Base-by-base conservation (phyloP, 2,329 filamentous ascomycete species). In the Plectosphaerella cucumerina region DNA sequence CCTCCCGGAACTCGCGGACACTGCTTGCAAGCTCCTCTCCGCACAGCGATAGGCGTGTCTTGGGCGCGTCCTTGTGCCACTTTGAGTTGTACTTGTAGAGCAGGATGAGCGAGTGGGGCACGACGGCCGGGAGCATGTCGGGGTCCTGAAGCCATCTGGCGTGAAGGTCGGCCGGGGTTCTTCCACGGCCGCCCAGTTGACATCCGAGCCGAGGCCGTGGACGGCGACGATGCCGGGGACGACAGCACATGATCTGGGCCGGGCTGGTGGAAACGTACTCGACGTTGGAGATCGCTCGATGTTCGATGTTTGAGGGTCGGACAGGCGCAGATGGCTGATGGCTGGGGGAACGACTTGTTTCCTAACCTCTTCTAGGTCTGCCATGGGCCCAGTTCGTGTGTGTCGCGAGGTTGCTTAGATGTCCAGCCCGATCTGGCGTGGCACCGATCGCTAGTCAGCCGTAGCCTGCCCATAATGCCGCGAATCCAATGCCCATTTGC, bases 41-140 rank as follows among this genome's bases (percentile, higher is more conserved):
- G 42, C 56, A 58, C 5, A 58, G 49, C 44, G 52, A 44, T 12
- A 59, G 53, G 11, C 57, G 52, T 12, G 54, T 59, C 49, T 44
- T 58, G 3, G 58, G 58, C 3, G 57, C 58, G 44, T 59, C 47
- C 3, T 23, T 22, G 22, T 58, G 53, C 53, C 57, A 57, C 21
- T 43, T 53, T 5, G 57, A 57, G 8, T 59, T 54, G 33, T 60
- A 60, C 34, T 52, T 58, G 50, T 59, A 60, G 2, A 54, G 11
- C 41, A 59, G 8, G 31, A 34, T 34, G 31, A 8, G 31, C 31
- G 31, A 34, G 31, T 34, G 8, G 31, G 31, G 31, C 8, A 34
- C 14, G 31, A 34, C 31, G 31, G 31, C 31, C 31, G 31, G 31
- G 31, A 34, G 31, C 31, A 34, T 34, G 31, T 34, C 31, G 31